Evolutionary conservation across 2,329 filamentous ascomycete species (phyloP).

Genomic region (Colletotrichum salicis): DNA sequence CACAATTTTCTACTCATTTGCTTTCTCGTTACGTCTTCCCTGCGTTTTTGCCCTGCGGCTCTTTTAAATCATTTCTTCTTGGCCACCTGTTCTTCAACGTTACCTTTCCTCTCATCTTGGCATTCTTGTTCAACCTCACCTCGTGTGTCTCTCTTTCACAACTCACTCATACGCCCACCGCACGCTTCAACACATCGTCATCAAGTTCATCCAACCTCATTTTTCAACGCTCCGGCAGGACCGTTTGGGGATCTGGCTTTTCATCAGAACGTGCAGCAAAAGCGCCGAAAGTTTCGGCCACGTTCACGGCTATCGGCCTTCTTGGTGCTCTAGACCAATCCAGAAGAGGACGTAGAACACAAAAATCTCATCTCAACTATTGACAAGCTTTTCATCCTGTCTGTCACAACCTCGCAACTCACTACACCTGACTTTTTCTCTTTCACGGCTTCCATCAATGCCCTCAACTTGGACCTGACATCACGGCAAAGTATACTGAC

Average conservation of each 20-base stretch:
- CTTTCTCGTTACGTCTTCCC: slow-evolving; percentile 15
- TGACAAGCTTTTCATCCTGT: slow-evolving; percentile 24
- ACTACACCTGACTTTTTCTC: slow-evolving; percentile 16
- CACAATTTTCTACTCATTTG: slow-evolving; percentile 10
- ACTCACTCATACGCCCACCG: not conserved
- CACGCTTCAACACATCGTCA: not conserved
- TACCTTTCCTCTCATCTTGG: not conserved
- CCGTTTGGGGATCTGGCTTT: slow-evolving; percentile 2
- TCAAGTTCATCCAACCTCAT: slow-evolving; percentile 8
- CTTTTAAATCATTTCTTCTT: not conserved
- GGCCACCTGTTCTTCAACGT: slow-evolving; percentile 6
- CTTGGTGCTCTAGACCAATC: slow-evolving; percentile 1
- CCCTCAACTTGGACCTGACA: not conserved
- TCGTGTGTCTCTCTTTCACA: not conserved
- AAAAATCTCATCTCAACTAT: slow-evolving; percentile 23
- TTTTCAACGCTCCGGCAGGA: slow-evolving; percentile 9
- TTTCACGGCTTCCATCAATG: not conserved
- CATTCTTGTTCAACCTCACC: not conserved
- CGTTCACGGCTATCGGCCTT: slow-evolving; percentile 1
- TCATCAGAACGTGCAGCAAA: slow-evolving; percentile 33
- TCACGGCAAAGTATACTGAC: slow-evolving; percentile 31
- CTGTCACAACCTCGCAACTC: not conserved
- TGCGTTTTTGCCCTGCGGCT: slow-evolving; percentile 1
- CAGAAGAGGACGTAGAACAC: slow-evolving; percentile 5
- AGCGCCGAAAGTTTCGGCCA: slow-evolving; percentile 13